Evolutionary conservation across 2,329 filamentous ascomycete genomes (phyloP).

Genomic region (Hymenoscyphus infarciens): DNA sequence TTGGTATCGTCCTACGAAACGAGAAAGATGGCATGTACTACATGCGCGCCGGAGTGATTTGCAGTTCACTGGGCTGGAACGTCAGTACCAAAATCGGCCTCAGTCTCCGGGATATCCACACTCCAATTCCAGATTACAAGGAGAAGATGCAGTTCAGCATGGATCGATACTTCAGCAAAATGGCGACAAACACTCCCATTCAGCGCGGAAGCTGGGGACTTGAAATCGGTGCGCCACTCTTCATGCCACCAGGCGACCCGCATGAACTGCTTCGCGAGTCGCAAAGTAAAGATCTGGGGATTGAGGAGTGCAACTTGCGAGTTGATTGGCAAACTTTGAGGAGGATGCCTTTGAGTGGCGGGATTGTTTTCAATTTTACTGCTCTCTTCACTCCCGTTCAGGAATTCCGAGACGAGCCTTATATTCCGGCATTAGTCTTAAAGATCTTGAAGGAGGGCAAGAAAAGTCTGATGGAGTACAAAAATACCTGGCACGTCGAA

Average conservation of each 20-base stretch:
- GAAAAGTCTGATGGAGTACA: constrained; percentile 70
- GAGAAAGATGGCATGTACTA: constrained; percentile 68
- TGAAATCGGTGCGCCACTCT: constrained; percentile 71
- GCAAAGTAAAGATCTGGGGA: constrained; percentile 54
- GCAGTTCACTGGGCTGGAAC: constrained; percentile 78
- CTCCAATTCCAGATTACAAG: constrained; percentile 74
- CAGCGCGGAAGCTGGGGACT: constrained; percentile 83
- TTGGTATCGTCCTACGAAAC: constrained; percentile 70
- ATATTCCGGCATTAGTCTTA: constrained; percentile 63
- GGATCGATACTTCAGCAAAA: constrained; percentile 78
- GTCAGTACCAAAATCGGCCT: constrained; percentile 69
- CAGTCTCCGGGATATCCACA: constrained; percentile 68
- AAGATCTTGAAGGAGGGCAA: constrained; percentile 72
- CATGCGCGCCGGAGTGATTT: constrained; percentile 73
- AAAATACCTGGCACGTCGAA: constrained; percentile 76
- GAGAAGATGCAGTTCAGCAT: constrained; percentile 86
- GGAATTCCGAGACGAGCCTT: constrained; percentile 68
- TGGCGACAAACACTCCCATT: constrained; percentile 70
- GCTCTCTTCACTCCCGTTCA: constrained; percentile 73
- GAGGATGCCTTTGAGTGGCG: constrained; percentile 70
- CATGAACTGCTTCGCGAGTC: constrained; percentile 56
- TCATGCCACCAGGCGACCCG: constrained; percentile 65
- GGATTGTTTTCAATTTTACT: constrained; percentile 84
- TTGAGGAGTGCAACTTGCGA: constrained; percentile 63
- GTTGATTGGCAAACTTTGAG: constrained; percentile 89